Evolutionary conservation across 345 rosid genomes (phyloP).

Genomic region (Bruguiera sexangula): DNA sequence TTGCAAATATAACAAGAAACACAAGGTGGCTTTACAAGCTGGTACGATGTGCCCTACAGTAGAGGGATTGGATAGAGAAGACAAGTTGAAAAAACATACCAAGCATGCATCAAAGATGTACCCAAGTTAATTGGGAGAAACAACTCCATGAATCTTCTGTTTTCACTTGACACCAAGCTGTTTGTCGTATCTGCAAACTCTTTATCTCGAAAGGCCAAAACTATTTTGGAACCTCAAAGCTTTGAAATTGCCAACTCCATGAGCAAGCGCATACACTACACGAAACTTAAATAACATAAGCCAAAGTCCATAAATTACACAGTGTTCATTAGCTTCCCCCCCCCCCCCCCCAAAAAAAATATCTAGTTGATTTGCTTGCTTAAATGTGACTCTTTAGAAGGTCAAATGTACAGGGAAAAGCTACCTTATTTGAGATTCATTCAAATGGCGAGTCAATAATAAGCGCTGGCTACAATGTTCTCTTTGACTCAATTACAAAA

Average conservation of each 20-base stretch:
- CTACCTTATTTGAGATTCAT: neutral
- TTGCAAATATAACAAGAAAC: neutral
- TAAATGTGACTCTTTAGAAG: neutral
- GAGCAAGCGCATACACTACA: conserved; percentile 23
- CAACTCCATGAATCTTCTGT: neutral
- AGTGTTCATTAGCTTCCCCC: neutral
- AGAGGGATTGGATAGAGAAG: neutral
- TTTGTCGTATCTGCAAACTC: conserved; percentile 22
- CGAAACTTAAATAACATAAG: conserved; percentile 11
- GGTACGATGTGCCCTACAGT: neutral
- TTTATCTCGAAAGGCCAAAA: conserved; percentile 26
- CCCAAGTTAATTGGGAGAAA: neutral
- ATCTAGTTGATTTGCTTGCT: neutral
- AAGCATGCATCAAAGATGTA: neutral
- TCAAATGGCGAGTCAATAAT: neutral
- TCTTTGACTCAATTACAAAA: neutral
- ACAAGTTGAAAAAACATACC: neutral
- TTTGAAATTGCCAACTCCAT: conserved; percentile 33
- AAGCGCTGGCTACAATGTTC: conserved; percentile 6
- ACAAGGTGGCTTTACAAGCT: neutral
- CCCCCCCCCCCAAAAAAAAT: neutral
- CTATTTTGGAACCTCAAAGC: conserved; percentile 23
- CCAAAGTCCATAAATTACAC: neutral
- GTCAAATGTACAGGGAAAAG: neutral
- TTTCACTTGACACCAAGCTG: conserved; percentile 16